A percentile compares a stretch with the other conserved stretches of the same genome.
These are phyloP conservation scores for Cercospora nicotianae DNA, from an alignment of 2,329 filamentous ascomycete genomes.

Conservation along the genomic window DNA sequence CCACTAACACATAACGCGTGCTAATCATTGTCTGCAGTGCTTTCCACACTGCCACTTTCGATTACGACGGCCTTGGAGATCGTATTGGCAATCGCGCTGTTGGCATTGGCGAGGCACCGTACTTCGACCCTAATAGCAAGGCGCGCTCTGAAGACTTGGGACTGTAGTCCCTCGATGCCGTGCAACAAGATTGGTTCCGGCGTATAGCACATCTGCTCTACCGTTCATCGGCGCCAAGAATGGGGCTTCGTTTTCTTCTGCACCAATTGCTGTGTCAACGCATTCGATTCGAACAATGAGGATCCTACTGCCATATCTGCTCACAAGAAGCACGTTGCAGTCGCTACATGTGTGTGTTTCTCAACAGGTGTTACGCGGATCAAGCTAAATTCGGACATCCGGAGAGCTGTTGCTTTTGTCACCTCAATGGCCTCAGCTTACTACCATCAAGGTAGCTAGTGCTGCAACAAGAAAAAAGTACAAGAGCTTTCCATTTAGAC, in stretches of 20 bases:
- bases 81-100: constrained; percentile 56
- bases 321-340: not conserved
- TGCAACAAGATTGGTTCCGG: not conserved
- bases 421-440: not conserved
- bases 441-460: not conserved
- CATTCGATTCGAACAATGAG: not conserved
- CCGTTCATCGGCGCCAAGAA: not conserved
- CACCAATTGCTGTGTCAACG: not conserved
- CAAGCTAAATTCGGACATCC: not conserved
- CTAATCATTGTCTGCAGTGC: constrained; percentile 62
- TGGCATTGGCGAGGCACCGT: constrained; percentile 57
- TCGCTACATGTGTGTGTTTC: not conserved
- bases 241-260: not conserved
- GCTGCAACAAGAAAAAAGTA: not conserved
- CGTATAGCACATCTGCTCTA: not conserved
- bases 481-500: not conserved
- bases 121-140: constrained; percentile 53
- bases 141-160: constrained; percentile 39
- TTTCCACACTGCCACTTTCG: constrained; percentile 63
- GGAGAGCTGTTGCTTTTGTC: not conserved
- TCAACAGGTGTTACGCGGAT: not conserved
- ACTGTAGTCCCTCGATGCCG: not conserved
- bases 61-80: constrained; percentile 57
- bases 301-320: not conserved
- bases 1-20: constrained; percentile 53